These are phyloP conservation scores for Rostrohypoxylon terebratum DNA, from an alignment of 495 filamentous ascomycete genomes.

Conservation along the genomic window DNA sequence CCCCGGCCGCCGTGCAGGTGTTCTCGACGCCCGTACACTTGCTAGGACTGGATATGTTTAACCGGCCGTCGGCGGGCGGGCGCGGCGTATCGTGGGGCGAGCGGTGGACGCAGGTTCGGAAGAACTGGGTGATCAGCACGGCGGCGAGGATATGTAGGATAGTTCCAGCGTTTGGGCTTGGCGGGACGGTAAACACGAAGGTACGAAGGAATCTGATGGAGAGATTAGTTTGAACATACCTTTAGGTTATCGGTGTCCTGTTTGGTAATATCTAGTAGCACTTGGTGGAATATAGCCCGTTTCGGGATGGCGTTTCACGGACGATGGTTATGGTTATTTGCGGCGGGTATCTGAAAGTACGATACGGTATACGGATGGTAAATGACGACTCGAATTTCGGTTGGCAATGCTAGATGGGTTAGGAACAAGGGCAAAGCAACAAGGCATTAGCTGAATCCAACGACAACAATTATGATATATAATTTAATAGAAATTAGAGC, in stretches of 20 bases:
- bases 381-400: not conserved
- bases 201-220: constrained; percentile 69
- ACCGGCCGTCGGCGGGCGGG: constrained; percentile 65
- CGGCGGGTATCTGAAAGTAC: constrained; percentile 19
- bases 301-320: constrained; percentile 23
- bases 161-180: constrained; percentile 92
- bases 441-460: constrained; percentile 2
- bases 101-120: constrained; percentile 71
- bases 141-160: constrained; percentile 89
- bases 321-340: constrained; percentile 2
- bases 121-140: constrained; percentile 82
- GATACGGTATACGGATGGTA: not conserved
- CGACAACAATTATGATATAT: constrained; percentile 6
- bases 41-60: constrained; percentile 90
- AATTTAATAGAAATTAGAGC: constrained; percentile 15
- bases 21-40: constrained; percentile 88
- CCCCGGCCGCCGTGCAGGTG: constrained; percentile 84
- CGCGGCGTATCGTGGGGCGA: constrained; percentile 62
- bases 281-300: constrained; percentile 6
- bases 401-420: not conserved
- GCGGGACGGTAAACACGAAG: constrained; percentile 86
- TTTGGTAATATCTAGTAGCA: constrained; percentile 1
- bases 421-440: not conserved
- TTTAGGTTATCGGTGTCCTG: not conserved
- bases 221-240: constrained; percentile 50